A percentile compares a stretch with the other conserved stretches of the same genome.
Evolutionary conservation across 148 eudicot genomes (phyloP).

Genomic region (Fagopyrum tataricum): DNA sequence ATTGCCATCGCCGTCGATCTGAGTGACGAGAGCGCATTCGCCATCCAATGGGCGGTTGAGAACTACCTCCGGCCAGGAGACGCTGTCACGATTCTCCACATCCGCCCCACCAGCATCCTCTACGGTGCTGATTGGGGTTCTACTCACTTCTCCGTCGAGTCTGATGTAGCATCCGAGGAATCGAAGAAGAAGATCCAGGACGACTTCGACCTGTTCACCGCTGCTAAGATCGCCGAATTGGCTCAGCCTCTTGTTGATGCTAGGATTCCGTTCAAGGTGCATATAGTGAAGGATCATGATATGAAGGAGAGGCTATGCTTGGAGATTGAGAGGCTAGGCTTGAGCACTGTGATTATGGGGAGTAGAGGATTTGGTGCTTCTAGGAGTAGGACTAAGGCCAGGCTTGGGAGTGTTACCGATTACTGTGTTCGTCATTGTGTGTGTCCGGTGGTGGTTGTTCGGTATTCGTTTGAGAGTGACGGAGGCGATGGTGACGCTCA

Average conservation of each 20-base stretch:
- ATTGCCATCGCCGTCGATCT: slow-evolving; percentile 67
- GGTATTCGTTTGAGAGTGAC: slow-evolving; percentile 15
- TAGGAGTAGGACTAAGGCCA: slow-evolving; percentile 23
- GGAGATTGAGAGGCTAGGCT: slow-evolving; percentile 59
- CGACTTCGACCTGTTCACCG: slow-evolving; percentile 39
- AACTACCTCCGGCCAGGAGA: slow-evolving; percentile 67
- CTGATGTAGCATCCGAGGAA: neutral
- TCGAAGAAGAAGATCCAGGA: slow-evolving; percentile 35
- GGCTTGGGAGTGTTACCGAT: slow-evolving; percentile 69
- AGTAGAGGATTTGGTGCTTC: slow-evolving; percentile 58
- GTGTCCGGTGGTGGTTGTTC: slow-evolving; percentile 63
- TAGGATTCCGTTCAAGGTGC: slow-evolving; percentile 35
- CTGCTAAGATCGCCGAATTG: slow-evolving; percentile 30
- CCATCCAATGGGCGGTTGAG: slow-evolving; percentile 57
- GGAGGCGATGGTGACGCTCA: neutral
- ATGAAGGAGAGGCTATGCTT: slow-evolving; percentile 57
- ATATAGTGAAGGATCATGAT: slow-evolving; percentile 55
- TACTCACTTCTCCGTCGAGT: slow-evolving; percentile 22
- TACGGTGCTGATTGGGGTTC: slow-evolving; percentile 88
- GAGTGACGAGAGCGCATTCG: slow-evolving; percentile 64
- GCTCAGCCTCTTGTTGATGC: slow-evolving; percentile 40
- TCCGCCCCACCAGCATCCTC: slow-evolving; percentile 60
- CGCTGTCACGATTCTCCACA: slow-evolving; percentile 58
- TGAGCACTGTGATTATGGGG: slow-evolving; percentile 59
- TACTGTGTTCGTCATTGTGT: slow-evolving; percentile 65